phyloP scores from a whole-genome alignment of 2,329 filamentous ascomycete genomes.

The Clonostachys sp. region DNA sequence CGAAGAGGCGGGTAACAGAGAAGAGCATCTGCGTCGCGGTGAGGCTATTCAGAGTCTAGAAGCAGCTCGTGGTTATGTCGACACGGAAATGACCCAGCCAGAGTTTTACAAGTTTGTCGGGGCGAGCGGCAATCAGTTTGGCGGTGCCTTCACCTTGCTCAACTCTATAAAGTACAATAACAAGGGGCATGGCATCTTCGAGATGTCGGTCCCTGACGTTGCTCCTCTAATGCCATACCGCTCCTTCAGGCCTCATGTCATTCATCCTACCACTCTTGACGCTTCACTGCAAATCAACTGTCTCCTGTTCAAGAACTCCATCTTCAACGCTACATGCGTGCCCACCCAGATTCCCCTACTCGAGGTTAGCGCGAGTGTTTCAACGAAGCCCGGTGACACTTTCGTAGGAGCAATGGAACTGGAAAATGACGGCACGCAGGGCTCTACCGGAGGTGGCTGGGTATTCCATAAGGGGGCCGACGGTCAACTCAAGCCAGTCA shows the following conservation, averaged over 20 bases:
- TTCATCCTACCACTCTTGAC: conserved; percentile 7
- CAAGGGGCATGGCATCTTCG: background rate
- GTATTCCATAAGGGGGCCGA: background rate
- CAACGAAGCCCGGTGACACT: background rate
- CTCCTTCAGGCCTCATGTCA: conserved; percentile 6
- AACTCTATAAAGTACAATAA: background rate
- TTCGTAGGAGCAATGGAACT: background rate
- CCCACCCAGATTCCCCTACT: too few relatives aligned
- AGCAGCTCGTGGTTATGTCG: too few relatives aligned
- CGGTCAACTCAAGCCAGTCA: background rate
- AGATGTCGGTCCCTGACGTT: conserved; percentile 4
- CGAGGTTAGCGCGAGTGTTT: background rate
- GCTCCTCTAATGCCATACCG: conserved; percentile 4
- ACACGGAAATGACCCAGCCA: too few relatives aligned
- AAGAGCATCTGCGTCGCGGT: too few relatives aligned
- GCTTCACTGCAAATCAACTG: background rate
- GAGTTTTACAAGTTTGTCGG: background rate
- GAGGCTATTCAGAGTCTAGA: too few relatives aligned
- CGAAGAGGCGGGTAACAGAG: too few relatives aligned
- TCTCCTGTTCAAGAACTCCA: too few relatives aligned
- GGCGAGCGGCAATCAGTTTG: background rate
- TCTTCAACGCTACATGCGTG: too few relatives aligned
- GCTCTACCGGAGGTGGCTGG: too few relatives aligned
- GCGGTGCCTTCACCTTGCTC: background rate
- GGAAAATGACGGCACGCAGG: background rate